Percentiles rank a stretch among this genome's conserved stretches.
These are phyloP conservation scores for Alternaria conjuncta DNA, from an alignment of 2,329 filamentous ascomycete genomes.

Conservation along the genomic window DNA sequence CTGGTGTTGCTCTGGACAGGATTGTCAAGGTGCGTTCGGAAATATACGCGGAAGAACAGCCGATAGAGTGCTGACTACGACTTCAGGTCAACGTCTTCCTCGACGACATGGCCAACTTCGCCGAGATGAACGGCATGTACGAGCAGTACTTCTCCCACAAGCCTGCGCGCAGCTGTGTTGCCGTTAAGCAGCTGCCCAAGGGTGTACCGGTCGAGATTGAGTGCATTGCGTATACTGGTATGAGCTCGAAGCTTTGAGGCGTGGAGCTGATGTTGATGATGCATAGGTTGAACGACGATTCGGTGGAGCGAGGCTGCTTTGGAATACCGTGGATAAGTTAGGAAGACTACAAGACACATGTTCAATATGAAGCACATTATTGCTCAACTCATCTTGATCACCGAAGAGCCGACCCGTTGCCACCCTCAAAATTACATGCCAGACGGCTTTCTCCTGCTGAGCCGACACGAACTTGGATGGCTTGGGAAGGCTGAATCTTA, in stretches of 20 bases:
- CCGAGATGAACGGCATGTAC: conserved; percentile 84
- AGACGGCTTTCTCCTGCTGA: not conserved
- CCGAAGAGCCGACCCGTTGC: not conserved
- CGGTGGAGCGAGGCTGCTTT: not conserved
- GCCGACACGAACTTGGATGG: not conserved
- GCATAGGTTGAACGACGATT: conserved; percentile 15
- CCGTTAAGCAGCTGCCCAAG: conserved; percentile 87
- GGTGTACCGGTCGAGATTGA: conserved; percentile 89
- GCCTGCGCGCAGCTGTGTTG: conserved; percentile 87
- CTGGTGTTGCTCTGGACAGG: conserved; percentile 76
- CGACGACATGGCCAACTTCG: conserved; percentile 88
- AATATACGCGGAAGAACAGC: not conserved
- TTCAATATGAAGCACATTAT: not conserved
- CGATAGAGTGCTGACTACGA: not conserved
- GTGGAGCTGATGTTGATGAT: conserved; percentile 11
- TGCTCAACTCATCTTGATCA: not conserved
- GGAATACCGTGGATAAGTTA: not conserved
- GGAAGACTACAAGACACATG: not conserved
- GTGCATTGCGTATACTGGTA: conserved; percentile 70
- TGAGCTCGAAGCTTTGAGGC: conserved; percentile 29
- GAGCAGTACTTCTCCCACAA: conserved; percentile 82
- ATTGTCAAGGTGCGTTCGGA: conserved; percentile 75
- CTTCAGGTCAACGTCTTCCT: conserved; percentile 72
- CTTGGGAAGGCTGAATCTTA: not conserved
- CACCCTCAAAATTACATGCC: not conserved